Evolutionary conservation across 805 yeast genomes (phyloP).

Genomic region (Nakazawaea sp.): DNA sequence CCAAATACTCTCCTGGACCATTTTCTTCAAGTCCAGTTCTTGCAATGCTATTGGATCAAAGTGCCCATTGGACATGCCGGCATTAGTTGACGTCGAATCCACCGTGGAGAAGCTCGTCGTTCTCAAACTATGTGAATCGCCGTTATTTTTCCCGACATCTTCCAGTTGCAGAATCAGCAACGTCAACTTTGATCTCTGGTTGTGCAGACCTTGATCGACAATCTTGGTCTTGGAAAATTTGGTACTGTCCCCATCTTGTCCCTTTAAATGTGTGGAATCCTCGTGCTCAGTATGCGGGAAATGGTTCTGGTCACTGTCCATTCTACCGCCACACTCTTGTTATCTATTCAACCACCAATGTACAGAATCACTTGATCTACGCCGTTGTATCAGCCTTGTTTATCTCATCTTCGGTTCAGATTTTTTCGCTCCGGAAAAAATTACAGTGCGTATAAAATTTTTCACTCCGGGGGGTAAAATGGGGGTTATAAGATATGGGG

Average conservation of each 20-base stretch:
- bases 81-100: background rate
- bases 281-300: too few relatives aligned
- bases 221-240: slow-evolving; percentile 6
- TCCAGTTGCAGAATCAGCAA: slow-evolving; percentile 3
- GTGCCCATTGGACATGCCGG: background rate
- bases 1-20: slow-evolving; percentile 8
- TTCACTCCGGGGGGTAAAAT: too few relatives aligned
- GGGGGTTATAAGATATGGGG: too few relatives aligned
- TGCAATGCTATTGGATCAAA: background rate
- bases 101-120: background rate
- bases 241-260: background rate
- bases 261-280: too few relatives aligned
- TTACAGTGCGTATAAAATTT: too few relatives aligned
- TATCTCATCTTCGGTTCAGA: too few relatives aligned
- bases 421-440: too few relatives aligned
- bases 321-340: too few relatives aligned
- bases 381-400: too few relatives aligned
- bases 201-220: background rate
- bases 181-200: slow-evolving; percentile 8
- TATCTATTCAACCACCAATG: too few relatives aligned
- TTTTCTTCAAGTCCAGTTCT: slow-evolving; percentile 3
- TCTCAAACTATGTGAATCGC: background rate
- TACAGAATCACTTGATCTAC: too few relatives aligned
- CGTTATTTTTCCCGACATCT: background rate
- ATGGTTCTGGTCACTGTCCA: too few relatives aligned